Base-by-base conservation (phyloP, 108 stramenopile species). In the Cyclotella cryptica region DNA sequence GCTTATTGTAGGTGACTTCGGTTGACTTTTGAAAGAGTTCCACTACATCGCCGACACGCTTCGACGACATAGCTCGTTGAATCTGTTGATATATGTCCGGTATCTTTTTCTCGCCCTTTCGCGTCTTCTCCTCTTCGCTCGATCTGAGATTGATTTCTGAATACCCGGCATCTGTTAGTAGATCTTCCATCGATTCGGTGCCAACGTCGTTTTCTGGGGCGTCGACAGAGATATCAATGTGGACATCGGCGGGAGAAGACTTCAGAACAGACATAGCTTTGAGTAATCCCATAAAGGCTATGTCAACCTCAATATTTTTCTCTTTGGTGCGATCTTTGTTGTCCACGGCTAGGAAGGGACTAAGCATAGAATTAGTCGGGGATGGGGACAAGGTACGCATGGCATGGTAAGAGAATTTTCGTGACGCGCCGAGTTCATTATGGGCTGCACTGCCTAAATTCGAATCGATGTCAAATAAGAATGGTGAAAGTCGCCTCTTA, bases 221-320 rank as follows among this genome's bases (percentile, higher is more conserved):
- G 4, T 35, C 35, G 6, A 35, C 35, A 2, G 35, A 35, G 35
- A 35, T 2, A 35, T 35, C 35, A n/a, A 17, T 13, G 18, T 52
- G 51, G 1, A 19, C 6, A 18, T 21, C 43, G 9, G 30, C 35
- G 6, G 53, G 21, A 10, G 24, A 21, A 27, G 51, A 39, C 26
- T 75, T 66, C 54, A 75, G 47, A 14, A 30, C 64, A 42, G 65
- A 67, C 54, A 75, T 75, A 12, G 65, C 74, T 55, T 66, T 63
- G 52, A 74, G 35, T 21, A 74, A 40, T 43, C 53, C 66, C 74
- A 75, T 11, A 27, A 57, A 57, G 8, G 66, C 74, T 58, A 59
- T 21, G 22, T 65, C 64, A 10, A 65, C 43, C 12, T 65, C 64
- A 1, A 41, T 26, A 62, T 40, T 17, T 41, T 45, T 45, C 0